Evolutionary conservation across 2,329 filamentous ascomycete species (phyloP).

Genomic region (Scedosporium apiospermum): DNA sequence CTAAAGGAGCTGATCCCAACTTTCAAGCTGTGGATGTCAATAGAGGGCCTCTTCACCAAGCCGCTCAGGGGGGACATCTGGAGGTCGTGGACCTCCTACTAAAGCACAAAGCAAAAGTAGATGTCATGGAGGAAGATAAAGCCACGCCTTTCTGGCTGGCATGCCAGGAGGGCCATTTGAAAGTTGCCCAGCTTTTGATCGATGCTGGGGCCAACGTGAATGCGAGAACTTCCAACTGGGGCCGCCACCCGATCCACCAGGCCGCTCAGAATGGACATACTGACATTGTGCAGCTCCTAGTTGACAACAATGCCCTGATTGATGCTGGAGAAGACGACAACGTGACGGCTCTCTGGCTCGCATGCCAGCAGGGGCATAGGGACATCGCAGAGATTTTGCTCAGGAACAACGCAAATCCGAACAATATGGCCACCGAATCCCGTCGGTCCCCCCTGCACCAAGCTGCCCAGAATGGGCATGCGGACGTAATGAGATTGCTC

Average conservation of each 20-base stretch:
- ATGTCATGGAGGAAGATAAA: too few species aligned
- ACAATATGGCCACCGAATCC: not conserved
- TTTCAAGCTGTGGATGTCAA: not conserved
- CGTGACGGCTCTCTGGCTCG: not conserved
- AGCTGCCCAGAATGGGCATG: not conserved
- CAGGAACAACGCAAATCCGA: not conserved
- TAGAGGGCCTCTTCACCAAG: too few species aligned
- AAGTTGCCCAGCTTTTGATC: too few species aligned
- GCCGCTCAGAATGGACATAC: not conserved
- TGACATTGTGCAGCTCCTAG: not conserved
- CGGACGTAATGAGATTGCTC: not conserved
- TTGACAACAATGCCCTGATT: not conserved
- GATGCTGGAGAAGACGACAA: not conserved
- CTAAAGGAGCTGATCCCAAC: not conserved
- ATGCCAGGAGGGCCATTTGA: too few species aligned
- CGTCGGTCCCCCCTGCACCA: not conserved
- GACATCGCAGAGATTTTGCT: not conserved
- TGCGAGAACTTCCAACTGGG: not conserved
- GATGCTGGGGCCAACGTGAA: too few species aligned
- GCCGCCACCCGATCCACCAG: not conserved
- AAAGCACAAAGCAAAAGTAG: too few species aligned
- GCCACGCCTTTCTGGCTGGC: too few species aligned
- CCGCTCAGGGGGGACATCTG: too few species aligned
- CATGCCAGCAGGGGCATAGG: not conserved
- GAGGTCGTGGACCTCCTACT: too few species aligned